These are phyloP conservation scores for Heterobasidion parviporum DNA, from an alignment of 1,284 basidiomycete species.

Conservation along the genomic window DNA sequence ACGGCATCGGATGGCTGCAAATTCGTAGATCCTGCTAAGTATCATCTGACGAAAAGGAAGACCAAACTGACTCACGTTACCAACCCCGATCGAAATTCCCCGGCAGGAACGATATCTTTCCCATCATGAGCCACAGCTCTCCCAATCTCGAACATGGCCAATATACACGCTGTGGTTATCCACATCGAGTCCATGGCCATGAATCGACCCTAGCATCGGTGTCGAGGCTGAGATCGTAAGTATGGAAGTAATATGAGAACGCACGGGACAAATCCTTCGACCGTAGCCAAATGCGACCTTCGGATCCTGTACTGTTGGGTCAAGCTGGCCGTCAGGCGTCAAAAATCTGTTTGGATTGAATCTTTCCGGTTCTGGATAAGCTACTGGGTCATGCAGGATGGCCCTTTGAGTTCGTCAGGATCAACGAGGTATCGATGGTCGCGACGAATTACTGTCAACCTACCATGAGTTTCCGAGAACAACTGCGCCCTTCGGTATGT, in stretches of 20 bases:
- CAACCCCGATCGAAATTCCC: neutral
- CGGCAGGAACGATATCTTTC: neutral
- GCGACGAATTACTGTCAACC: neutral
- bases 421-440: neutral
- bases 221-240: neutral
- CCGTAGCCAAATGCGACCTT: neutral
- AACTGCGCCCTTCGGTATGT: neutral
- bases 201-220: neutral
- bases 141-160: constrained; percentile 13
- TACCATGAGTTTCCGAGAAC: neutral
- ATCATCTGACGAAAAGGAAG: neutral
- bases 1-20: neutral
- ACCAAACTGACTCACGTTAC: neutral
- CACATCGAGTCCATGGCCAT: constrained; percentile 13
- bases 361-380: neutral
- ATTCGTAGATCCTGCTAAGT: too few species aligned
- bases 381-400: neutral
- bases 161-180: constrained; percentile 13
- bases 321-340: neutral
- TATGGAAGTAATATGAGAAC: neutral
- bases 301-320: neutral
- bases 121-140: neutral
- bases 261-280: constrained; percentile 2
- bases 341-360: neutral
- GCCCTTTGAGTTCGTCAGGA: neutral